These are phyloP conservation scores for Colletotrichum spinosum DNA, from an alignment of 2,329 filamentous ascomycete genomes.

Conservation along the genomic window DNA sequence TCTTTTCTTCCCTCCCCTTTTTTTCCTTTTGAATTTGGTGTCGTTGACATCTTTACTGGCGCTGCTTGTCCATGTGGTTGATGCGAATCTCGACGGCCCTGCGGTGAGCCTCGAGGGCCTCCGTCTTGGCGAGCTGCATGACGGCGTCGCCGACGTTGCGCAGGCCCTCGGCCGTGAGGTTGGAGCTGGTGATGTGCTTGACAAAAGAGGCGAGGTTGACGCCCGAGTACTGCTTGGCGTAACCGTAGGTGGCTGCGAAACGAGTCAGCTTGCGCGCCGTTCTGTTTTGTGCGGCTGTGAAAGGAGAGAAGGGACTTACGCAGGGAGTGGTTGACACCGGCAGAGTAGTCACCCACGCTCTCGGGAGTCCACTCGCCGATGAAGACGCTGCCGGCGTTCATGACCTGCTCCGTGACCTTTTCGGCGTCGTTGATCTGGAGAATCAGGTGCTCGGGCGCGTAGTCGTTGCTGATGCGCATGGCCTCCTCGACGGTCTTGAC, in stretches of 20 bases:
- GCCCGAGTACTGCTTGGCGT: constrained; percentile 97
- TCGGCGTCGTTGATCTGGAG: constrained; percentile 86
- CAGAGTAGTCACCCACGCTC: constrained; percentile 97
- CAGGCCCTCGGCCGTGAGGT: constrained; percentile 87
- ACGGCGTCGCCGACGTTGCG: constrained; percentile 88
- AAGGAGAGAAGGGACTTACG: constrained; percentile 71
- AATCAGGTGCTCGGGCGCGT: constrained; percentile 97
- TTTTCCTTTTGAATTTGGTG: no score
- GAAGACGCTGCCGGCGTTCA: constrained; percentile 97
- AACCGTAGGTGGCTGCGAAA: constrained; percentile 89
- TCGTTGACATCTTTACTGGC: constrained; percentile 13
- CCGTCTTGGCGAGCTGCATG: constrained; percentile 94
- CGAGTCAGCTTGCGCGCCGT: constrained; percentile 39
- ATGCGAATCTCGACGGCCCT: constrained; percentile 89
- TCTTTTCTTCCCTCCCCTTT: no score
- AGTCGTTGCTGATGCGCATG: constrained; percentile 88
- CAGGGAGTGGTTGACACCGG: constrained; percentile 96
- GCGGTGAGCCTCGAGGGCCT: constrained; percentile 94
- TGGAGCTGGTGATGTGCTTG: constrained; percentile 97
- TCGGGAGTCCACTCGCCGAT: constrained; percentile 97
- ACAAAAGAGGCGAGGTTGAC: constrained; percentile 96
- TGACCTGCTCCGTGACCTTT: constrained; percentile 79
- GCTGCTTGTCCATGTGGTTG: constrained; percentile 53
- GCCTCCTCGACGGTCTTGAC: constrained; percentile 79
- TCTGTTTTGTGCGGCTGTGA: background rate